phyloP scores from a whole-genome alignment of 768 basidiomycete species.

The Agaricus blazei region DNA sequence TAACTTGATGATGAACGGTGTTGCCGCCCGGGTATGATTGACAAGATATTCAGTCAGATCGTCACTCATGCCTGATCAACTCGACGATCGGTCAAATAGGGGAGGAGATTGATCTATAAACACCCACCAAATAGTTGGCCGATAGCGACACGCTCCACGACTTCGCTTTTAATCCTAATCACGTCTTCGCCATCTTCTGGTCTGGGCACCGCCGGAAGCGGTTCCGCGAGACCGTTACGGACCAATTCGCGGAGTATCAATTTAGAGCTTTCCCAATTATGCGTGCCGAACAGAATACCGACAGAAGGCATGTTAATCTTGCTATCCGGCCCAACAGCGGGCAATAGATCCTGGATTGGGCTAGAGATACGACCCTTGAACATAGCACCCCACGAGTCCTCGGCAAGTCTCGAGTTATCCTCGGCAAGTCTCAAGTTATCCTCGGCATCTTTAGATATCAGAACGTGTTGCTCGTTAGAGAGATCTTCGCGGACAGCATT shows the following conservation, averaged over 20 bases:
- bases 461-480: slow-evolving; percentile 1
- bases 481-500: slow-evolving; percentile 51
- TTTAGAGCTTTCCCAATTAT: slow-evolving; percentile 70
- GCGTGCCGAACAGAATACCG: slow-evolving; percentile 81
- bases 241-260: slow-evolving; percentile 59
- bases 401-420: not conserved
- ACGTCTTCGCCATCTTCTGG: slow-evolving; percentile 15
- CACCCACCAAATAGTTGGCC: slow-evolving; percentile 79
- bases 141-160: slow-evolving; percentile 63
- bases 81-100: not conserved
- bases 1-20: slow-evolving; percentile 79
- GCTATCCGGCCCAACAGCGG: not conserved
- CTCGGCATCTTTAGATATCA: not conserved
- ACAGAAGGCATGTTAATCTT: slow-evolving; percentile 23
- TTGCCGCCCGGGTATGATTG: slow-evolving; percentile 37
- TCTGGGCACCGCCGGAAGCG: slow-evolving; percentile 8
- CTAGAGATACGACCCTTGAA: slow-evolving; percentile 4
- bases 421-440: not conserved
- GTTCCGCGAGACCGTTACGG: slow-evolving; percentile 44
- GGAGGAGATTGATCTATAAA: not conserved
- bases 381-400: slow-evolving; percentile 6
- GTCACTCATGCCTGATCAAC: slow-evolving; percentile 73
- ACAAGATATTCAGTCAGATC: slow-evolving; percentile 71
- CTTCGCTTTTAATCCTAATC: slow-evolving; percentile 42
- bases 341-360: not conserved